A percentile compares a stretch with the other conserved stretches of the same genome.
Evolutionary conservation across 1,139 yeast species (phyloP).

Genomic region (Trichomonascaceae sp.): DNA sequence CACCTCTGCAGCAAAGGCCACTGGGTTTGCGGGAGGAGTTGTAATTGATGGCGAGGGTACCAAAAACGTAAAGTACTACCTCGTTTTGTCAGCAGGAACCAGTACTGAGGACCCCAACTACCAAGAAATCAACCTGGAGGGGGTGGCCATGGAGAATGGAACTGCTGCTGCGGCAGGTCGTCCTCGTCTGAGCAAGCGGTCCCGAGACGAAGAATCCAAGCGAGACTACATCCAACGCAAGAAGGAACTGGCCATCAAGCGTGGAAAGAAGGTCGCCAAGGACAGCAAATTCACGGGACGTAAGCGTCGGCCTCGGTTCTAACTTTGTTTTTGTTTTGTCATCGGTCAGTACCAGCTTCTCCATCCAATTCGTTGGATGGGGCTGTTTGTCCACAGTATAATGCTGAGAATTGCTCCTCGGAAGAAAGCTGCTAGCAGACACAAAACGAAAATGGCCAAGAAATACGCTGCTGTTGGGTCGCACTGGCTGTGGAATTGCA

Average conservation of each 20-base stretch:
- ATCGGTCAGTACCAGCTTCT: too few relatives aligned
- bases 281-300: conserved; percentile 93
- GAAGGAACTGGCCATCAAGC: conserved; percentile 84
- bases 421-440: too few relatives aligned
- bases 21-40: conserved; percentile 95
- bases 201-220: conserved; percentile 53
- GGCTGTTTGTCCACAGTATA: too few relatives aligned
- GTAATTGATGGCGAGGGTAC: conserved; percentile 89
- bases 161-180: conserved; percentile 36
- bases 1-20: conserved; percentile 72
- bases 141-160: conserved; percentile 75
- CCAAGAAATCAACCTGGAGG: conserved; percentile 58
- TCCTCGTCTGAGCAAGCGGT: conserved; percentile 35
- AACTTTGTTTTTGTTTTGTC: conserved; percentile 5
- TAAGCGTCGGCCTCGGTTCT: conserved; percentile 79
- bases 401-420: too few relatives aligned
- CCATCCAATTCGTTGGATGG: too few relatives aligned
- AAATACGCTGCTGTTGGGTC: too few relatives aligned
- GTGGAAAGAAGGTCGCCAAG: conserved; percentile 80
- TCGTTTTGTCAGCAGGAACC: conserved; percentile 78
- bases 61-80: conserved; percentile 78
- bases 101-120: too few relatives aligned
- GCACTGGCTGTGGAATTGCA: too few relatives aligned
- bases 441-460: too few relatives aligned
- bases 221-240: conserved; percentile 79